Evolutionary conservation across 129 eudicot species (phyloP).

Genomic region (Pseudognaphalium luteoalbum): DNA sequence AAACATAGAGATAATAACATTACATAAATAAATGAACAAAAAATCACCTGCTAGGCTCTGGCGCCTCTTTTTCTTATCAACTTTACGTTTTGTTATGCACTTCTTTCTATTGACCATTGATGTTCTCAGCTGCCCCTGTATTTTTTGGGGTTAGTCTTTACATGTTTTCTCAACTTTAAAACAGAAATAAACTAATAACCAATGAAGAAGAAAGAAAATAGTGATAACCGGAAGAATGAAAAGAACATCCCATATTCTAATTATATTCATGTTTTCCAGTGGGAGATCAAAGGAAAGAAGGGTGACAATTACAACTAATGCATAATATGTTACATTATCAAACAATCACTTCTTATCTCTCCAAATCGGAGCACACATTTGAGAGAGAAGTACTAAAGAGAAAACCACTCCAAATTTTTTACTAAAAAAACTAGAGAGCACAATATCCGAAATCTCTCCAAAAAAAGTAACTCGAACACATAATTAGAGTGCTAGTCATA

Average conservation of each 20-base stretch:
- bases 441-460: not conserved
- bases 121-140: constrained; percentile 29
- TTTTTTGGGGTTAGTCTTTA: constrained; percentile 1
- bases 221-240: not conserved
- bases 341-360: not conserved
- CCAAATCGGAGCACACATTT: not conserved
- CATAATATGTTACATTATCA: no score
- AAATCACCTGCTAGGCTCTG: constrained; percentile 56
- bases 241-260: not conserved
- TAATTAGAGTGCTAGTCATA: not conserved
- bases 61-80: constrained; percentile 41
- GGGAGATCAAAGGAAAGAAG: not conserved
- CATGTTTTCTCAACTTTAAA: not conserved
- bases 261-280: not conserved
- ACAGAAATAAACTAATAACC: not conserved
- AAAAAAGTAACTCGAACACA: not conserved
- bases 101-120: constrained; percentile 29
- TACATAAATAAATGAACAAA: constrained; percentile 15
- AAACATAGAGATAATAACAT: not conserved
- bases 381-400: not conserved
- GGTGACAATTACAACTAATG: not conserved
- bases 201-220: not conserved
- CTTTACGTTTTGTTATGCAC: constrained; percentile 31
- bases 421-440: not conserved
- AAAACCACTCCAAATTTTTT: not conserved